A percentile compares a stretch with the other conserved stretches of the same genome.
phyloP scores from a whole-genome alignment of 441 rosid species.

The Brassica balearica region DNA sequence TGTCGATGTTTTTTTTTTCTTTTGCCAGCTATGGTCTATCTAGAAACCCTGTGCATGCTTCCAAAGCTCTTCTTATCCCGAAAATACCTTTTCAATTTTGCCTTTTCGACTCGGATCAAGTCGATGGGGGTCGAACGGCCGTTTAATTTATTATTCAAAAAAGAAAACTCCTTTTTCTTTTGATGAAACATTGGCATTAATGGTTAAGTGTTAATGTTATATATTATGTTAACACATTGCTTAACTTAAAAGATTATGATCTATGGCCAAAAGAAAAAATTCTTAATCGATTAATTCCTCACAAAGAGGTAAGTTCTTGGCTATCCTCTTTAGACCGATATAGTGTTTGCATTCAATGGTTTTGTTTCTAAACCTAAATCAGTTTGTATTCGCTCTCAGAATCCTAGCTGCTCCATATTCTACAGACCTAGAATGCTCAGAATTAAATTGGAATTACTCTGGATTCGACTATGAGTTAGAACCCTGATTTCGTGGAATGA shows the following conservation, averaged over 20 bases:
- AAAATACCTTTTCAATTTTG: background rate
- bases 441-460: background rate
- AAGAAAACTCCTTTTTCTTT: no score
- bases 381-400: constrained; percentile 1
- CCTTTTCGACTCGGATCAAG: background rate
- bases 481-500: background rate
- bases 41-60: constrained; percentile 16
- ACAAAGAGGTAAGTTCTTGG: constrained; percentile 2
- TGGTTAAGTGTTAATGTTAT: no score
- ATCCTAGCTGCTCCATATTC: constrained; percentile 24
- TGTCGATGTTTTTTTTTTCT: constrained; percentile 17
- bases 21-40: constrained; percentile 36
- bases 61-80: constrained; percentile 40
- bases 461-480: background rate
- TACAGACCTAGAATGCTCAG: background rate
- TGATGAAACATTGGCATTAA: no score
- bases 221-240: no score
- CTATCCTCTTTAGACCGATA: background rate
- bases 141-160: background rate
- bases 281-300: background rate
- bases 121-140: background rate
- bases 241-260: no score
- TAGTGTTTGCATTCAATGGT: background rate
- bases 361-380: constrained; percentile 12
- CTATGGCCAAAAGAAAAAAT: no score